Base-by-base conservation (phyloP, 495 filamentous ascomycete genomes). In the Zalerion maritima region DNA sequence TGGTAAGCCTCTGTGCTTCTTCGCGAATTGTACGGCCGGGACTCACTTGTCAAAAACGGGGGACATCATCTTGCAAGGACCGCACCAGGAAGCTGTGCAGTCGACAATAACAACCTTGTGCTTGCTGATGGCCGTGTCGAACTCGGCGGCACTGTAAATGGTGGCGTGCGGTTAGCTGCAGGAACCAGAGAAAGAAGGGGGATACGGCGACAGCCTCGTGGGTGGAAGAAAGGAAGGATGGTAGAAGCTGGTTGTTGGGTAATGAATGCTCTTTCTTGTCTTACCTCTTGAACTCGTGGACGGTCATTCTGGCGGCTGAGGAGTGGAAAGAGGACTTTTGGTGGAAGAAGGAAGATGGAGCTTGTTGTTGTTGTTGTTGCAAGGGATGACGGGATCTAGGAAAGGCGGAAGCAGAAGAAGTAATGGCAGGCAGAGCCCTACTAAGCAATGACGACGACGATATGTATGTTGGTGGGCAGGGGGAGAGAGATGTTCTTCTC, bases 41-140 rank as follows among this genome's bases (percentile, higher is more conserved):
- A 46, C 68, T 49, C 56, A 73, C 69, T 73, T 62, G 35, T 71
- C 69, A 31, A 94, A 49, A 15, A 64, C 44, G 21, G 87, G 87
- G 12, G 84, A 69, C 42, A 96, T 83, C 40, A 69, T 63, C 64
- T 84, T 94, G 76, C 87, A 96, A 32, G 87, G 87, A 34, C 84
- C 86, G 66, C 87, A 96, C 87, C 87, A 96, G 20, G 58, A 69
- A 24, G 87, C 87, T 51, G 77, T 81, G 60, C 72, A 84, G 65
- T 96, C 87, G 52, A 94, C 48, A 40, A 94, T 59, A 40, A 92
- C 65, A 39, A 80, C 52, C 9, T 62, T 62, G 54, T 69, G 42
- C 5, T 50, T 34, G 19, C 55, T 41, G 30, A 83, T 34, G 24
- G 67, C 69, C 31, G 50, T 36, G 29, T 73, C 57, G 61, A 75